phyloP scores from a whole-genome alignment of 306 rosid genomes.

The Rosa rugosa region DNA sequence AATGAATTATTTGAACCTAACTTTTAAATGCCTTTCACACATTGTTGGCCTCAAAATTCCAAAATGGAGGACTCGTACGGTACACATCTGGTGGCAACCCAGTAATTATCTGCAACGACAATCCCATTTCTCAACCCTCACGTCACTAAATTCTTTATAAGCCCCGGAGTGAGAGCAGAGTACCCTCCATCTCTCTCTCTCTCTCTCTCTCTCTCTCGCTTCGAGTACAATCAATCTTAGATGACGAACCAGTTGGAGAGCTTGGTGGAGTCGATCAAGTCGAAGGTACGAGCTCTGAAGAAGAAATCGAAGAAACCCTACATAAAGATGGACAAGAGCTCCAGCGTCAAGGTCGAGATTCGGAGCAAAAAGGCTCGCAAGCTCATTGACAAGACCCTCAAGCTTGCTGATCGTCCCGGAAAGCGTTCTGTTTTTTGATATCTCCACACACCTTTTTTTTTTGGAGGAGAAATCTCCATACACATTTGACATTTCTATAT shows the following conservation, averaged over 20 bases:
- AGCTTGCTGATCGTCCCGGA: conserved; percentile 70
- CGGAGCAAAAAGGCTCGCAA: conserved; percentile 85
- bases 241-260: conserved; percentile 68
- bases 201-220: not conserved
- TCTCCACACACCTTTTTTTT: not conserved
- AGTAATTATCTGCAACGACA: not conserved
- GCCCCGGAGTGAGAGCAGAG: not conserved
- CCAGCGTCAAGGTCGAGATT: conserved; percentile 89
- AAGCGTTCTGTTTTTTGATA: conserved; percentile 25
- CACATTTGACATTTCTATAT: not conserved
- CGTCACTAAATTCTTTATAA: not conserved
- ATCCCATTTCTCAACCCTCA: not conserved
- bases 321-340: conserved; percentile 87
- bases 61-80: not conserved
- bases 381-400: conserved; percentile 79
- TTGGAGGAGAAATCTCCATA: not conserved
- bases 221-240: not conserved
- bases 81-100: conserved; percentile 3
- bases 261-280: conserved; percentile 75
- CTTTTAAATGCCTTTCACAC: not conserved
- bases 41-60: not conserved
- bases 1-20: too few species aligned
- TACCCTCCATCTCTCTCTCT: not conserved
- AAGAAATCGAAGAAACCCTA: conserved; percentile 67
- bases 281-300: conserved; percentile 67